Percentiles rank a stretch among this genome's conserved stretches.
Evolutionary conservation across 1,284 basidiomycete species (phyloP).

Genomic region (Kalmanozyma brasiliensis): DNA sequence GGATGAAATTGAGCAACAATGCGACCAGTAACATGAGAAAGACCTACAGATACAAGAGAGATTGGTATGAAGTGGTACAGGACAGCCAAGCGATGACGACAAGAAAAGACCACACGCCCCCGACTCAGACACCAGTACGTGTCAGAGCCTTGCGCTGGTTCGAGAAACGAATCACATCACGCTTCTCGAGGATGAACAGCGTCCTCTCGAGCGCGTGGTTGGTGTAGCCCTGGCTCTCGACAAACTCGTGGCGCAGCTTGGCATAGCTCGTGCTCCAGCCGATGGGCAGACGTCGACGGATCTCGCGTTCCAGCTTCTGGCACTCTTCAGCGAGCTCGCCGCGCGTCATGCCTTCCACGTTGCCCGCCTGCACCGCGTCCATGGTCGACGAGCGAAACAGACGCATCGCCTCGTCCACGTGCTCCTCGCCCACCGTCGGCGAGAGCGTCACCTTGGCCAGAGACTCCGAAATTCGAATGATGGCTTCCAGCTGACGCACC

Average conservation of each 20-base stretch:
- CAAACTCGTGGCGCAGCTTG: conserved; percentile 93
- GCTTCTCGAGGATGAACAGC: conserved; percentile 91
- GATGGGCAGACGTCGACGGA: conserved; percentile 86
- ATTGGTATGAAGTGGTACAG: conserved; percentile 44
- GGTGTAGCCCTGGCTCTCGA: conserved; percentile 80
- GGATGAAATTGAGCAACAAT: conserved; percentile 5
- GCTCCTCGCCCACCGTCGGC: conserved; percentile 85
- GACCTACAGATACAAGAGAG: conserved; percentile 12
- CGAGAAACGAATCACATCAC: conserved; percentile 91
- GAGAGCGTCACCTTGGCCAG: conserved; percentile 93
- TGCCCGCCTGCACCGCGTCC: conserved; percentile 95
- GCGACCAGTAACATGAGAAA: conserved; percentile 1
- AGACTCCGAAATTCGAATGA: conserved; percentile 97
- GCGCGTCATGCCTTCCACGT: conserved; percentile 90
- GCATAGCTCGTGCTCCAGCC: conserved; percentile 98
- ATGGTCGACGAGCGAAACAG: conserved; percentile 99
- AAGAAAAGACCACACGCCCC: neutral
- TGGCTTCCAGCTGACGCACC: conserved; percentile 96
- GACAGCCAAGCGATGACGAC: too few relatives aligned
- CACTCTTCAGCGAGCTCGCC: conserved; percentile 95
- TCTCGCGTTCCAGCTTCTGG: conserved; percentile 88
- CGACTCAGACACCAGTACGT: conserved; percentile 60
- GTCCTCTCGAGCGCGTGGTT: conserved; percentile 89
- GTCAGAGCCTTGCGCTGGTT: conserved; percentile 65
- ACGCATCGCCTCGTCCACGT: conserved; percentile 97